These are phyloP conservation scores for Xylariaceae sp. DNA, from an alignment of 2,329 filamentous ascomycete genomes.

Conservation along the genomic window DNA sequence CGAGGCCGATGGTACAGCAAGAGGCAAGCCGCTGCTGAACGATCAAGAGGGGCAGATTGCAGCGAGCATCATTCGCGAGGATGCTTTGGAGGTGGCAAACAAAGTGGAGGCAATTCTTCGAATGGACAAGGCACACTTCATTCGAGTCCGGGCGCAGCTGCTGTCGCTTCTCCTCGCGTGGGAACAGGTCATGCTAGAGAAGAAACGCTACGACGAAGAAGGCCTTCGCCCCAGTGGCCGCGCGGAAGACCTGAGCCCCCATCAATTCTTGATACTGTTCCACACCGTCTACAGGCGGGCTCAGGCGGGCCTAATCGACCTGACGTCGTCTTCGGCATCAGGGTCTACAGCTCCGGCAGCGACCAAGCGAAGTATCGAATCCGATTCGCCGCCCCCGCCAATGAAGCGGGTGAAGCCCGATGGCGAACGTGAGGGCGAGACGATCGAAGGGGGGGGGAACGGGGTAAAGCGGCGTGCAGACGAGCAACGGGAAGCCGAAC, in stretches of 20 bases:
- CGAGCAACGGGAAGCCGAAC: background rate
- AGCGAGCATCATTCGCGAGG: background rate
- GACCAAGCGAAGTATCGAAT: background rate
- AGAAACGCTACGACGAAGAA: conserved; percentile 38
- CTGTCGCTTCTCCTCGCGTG: conserved; percentile 23
- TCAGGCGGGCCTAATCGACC: background rate
- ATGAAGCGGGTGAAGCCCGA: background rate
- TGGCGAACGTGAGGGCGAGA: background rate
- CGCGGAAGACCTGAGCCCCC: background rate
- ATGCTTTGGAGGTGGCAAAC: background rate
- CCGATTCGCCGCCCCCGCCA: background rate
- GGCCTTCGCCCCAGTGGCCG: conserved; percentile 24
- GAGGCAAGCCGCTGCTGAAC: background rate
- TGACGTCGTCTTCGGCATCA: background rate
- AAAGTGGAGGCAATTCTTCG: background rate
- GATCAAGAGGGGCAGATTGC: background rate
- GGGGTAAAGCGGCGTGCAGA: background rate
- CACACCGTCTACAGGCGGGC: background rate
- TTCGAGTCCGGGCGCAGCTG: conserved; percentile 2
- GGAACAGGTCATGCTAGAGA: conserved; percentile 39
- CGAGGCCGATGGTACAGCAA: background rate
- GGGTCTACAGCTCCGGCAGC: no score
- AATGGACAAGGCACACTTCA: background rate
- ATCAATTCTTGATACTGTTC: background rate
- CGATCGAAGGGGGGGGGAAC: background rate